phyloP scores from a whole-genome alignment of 2,329 filamentous ascomycete genomes.

The Verticillium tricorpus region DNA sequence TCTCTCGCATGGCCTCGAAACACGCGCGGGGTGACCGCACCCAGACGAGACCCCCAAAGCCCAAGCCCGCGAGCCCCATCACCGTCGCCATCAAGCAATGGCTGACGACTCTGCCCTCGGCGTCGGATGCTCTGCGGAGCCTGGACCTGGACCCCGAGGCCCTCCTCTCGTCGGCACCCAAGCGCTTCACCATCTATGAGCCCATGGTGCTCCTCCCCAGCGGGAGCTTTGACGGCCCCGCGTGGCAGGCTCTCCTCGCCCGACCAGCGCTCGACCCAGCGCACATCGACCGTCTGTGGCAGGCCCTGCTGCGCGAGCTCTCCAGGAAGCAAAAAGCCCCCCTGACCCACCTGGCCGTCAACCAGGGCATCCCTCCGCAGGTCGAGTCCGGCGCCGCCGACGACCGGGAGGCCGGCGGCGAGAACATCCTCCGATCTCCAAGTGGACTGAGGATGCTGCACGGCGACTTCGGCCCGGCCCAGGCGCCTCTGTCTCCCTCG shows the following conservation, averaged over 20 bases:
- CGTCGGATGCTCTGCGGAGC: slow-evolving; percentile 3
- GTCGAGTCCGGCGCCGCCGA: slow-evolving; percentile 6
- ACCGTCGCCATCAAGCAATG: slow-evolving; percentile 29
- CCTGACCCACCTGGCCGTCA: slow-evolving; percentile 55
- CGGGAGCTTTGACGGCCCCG: slow-evolving; percentile 45
- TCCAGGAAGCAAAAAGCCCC: slow-evolving; percentile 23
- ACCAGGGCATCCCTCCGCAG: slow-evolving; percentile 55
- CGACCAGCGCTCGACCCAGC: slow-evolving; percentile 14
- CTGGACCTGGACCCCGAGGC: slow-evolving; percentile 13
- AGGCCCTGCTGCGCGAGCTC: slow-evolving; percentile 40
- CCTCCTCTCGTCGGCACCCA: slow-evolving; percentile 42
- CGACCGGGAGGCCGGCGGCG: slow-evolving; percentile 15
- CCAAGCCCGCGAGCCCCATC: slow-evolving; percentile 30
- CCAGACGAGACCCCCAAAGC: slow-evolving; percentile 11
- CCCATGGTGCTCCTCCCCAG: slow-evolving; percentile 57
- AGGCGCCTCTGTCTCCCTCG: slow-evolving; percentile 20
- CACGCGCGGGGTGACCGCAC: not conserved
- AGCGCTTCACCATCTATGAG: slow-evolving; percentile 56
- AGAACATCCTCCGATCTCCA: slow-evolving; percentile 73
- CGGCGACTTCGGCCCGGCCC: slow-evolving; percentile 67
- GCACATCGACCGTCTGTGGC: slow-evolving; percentile 38
- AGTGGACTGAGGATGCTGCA: slow-evolving; percentile 63
- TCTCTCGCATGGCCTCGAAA: not conserved
- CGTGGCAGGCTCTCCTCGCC: slow-evolving; percentile 35
- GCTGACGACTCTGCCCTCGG: slow-evolving; percentile 21